A percentile compares a stretch with the other conserved stretches of the same genome.
phyloP scores from a whole-genome alignment of 2,329 filamentous ascomycete species.

The Penicillium janthinellum region DNA sequence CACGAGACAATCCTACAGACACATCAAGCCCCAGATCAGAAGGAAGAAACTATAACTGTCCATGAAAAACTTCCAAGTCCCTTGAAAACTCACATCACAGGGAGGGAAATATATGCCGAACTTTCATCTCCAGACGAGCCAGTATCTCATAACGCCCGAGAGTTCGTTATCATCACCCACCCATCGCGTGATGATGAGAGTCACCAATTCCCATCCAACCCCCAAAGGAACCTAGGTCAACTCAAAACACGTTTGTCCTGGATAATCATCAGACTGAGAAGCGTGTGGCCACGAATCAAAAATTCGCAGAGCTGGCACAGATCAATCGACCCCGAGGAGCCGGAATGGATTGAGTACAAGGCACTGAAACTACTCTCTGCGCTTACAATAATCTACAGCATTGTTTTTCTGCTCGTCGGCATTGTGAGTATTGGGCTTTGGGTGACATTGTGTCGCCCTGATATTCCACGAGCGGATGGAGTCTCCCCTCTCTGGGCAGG shows the following conservation, averaged over 20 bases:
- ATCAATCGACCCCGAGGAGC: conserved; percentile 37
- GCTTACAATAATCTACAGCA: conserved; percentile 48
- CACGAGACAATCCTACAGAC: neutral
- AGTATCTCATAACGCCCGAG: neutral
- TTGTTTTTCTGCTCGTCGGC: conserved; percentile 51
- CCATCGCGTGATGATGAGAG: neutral
- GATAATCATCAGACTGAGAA: neutral
- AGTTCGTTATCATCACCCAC: neutral
- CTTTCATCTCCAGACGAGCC: neutral
- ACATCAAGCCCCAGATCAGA: neutral
- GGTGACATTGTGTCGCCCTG: conserved; percentile 44
- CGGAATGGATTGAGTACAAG: conserved; percentile 46
- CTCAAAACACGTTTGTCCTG: neutral
- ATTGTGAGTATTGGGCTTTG: conserved; percentile 51
- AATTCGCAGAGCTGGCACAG: neutral
- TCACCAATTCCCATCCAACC: neutral
- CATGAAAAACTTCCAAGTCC: neutral
- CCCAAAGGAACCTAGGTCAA: neutral
- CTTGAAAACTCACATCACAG: neutral
- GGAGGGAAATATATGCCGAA: conserved; percentile 1
- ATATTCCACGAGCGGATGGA: conserved; percentile 47
- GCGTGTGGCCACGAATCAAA: neutral
- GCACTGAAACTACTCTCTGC: conserved; percentile 38
- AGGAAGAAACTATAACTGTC: neutral
- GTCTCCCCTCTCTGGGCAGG: conserved; percentile 54